phyloP scores from a whole-genome alignment of 176 grass and related monocot genomes.

The Eragrostis curvula region DNA sequence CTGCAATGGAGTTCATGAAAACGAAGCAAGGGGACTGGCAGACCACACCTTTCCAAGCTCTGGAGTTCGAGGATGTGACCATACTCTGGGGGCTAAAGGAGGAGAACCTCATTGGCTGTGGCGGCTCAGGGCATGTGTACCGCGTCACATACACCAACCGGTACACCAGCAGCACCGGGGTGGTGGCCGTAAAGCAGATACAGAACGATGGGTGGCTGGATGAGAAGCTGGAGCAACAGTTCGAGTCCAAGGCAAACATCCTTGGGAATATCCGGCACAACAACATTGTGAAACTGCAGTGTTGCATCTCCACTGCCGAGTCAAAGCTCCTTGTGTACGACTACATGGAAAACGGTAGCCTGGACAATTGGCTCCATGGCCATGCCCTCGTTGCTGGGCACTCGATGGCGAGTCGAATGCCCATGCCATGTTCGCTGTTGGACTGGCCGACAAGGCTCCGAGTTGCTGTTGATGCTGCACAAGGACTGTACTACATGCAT shows the following conservation, averaged over 20 bases:
- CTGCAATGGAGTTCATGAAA: slow-evolving; percentile 56
- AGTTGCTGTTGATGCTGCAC: slow-evolving; percentile 63
- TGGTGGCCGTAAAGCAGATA: slow-evolving; percentile 81
- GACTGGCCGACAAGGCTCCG: slow-evolving; percentile 71
- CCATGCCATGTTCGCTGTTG: slow-evolving; percentile 2
- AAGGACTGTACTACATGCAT: slow-evolving; percentile 86
- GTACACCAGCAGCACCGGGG: slow-evolving; percentile 19
- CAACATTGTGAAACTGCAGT: slow-evolving; percentile 85
- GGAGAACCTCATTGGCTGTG: slow-evolving; percentile 72
- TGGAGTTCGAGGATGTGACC: slow-evolving; percentile 55
- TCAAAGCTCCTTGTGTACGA: slow-evolving; percentile 88
- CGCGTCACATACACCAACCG: slow-evolving; percentile 49
- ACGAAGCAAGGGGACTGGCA: slow-evolving; percentile 50
- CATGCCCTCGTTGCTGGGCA: not conserved
- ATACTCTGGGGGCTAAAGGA: slow-evolving; percentile 57
- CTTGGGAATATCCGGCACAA: slow-evolving; percentile 72
- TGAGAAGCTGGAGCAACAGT: slow-evolving; percentile 58
- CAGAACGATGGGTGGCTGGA: slow-evolving; percentile 35
- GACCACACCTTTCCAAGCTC: slow-evolving; percentile 66
- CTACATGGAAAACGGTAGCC: slow-evolving; percentile 82
- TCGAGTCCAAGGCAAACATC: slow-evolving; percentile 71
- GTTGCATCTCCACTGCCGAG: slow-evolving; percentile 64
- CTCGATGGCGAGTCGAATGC: not conserved
- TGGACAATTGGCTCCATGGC: slow-evolving; percentile 78
- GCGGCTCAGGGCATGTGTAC: slow-evolving; percentile 74